These are phyloP conservation scores for Colletotrichum liaoningense DNA, from an alignment of 2,329 filamentous ascomycete species.

Conservation along the genomic window DNA sequence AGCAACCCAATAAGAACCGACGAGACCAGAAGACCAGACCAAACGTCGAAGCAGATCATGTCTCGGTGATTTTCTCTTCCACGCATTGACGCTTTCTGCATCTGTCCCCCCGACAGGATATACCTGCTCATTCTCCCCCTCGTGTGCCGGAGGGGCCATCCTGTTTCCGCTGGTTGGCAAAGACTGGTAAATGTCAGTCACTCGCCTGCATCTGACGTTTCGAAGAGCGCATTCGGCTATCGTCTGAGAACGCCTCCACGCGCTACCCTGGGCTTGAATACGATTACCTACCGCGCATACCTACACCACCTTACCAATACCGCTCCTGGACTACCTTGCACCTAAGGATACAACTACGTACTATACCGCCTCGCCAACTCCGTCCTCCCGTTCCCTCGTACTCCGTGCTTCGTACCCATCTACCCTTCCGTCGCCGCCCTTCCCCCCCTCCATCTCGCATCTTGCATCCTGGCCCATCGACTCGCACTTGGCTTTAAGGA, in stretches of 20 bases:
- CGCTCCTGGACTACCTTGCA: constrained; percentile 3
- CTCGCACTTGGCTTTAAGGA: not conserved
- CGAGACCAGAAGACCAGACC: constrained; percentile 11
- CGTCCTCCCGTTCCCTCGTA: constrained; percentile 13
- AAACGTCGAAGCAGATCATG: constrained; percentile 50
- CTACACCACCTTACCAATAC: not conserved
- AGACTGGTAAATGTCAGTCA: constrained; percentile 20
- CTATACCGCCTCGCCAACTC: not conserved
- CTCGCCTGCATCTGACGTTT: constrained; percentile 32
- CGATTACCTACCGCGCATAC: not conserved
- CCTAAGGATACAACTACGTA: constrained; percentile 7
- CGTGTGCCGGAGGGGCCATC: constrained; percentile 18
- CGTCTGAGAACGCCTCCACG: constrained; percentile 34
- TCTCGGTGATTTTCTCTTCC: constrained; percentile 46
- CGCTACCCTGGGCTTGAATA: constrained; percentile 25
- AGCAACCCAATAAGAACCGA: too few species aligned
- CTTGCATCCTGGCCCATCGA: not conserved
- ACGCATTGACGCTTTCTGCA: constrained; percentile 31
- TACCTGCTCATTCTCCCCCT: constrained; percentile 19
- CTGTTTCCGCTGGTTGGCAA: constrained; percentile 24
- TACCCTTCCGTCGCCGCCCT: constrained; percentile 1
- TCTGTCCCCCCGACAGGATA: constrained; percentile 13
- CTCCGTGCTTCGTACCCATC: constrained; percentile 5
- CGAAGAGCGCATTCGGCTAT: constrained; percentile 35
- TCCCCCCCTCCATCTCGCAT: constrained; percentile 1